Evolutionary conservation across 1,139 yeast genomes (phyloP).

Genomic region (Blastobotrys aristatus): DNA sequence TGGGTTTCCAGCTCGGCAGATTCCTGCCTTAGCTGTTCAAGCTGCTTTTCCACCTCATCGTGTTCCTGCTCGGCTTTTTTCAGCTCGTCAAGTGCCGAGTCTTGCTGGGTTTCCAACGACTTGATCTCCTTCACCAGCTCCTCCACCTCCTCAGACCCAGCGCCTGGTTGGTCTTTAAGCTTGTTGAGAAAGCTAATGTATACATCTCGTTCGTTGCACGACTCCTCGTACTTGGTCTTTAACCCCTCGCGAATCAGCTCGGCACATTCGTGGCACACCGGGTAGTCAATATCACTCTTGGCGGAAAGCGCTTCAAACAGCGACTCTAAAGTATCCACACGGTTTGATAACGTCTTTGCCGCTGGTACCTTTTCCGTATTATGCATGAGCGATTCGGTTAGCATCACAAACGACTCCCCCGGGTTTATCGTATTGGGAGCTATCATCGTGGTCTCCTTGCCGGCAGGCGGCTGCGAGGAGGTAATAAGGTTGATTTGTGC

Average conservation of each 20-base stretch:
- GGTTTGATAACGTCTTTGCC: constrained; percentile 37
- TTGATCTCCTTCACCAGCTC: constrained; percentile 43
- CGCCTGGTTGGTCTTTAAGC: constrained; percentile 51
- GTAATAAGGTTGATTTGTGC: constrained; percentile 49
- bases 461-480: background rate
- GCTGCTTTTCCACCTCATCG: constrained; percentile 32
- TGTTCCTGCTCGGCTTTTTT: constrained; percentile 34
- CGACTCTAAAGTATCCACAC: constrained; percentile 48
- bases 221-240: constrained; percentile 65
- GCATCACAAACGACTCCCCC: constrained; percentile 42
- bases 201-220: constrained; percentile 71
- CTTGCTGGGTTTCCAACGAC: constrained; percentile 25
- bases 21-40: constrained; percentile 28
- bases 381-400: constrained; percentile 35
- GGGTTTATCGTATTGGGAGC: constrained; percentile 14
- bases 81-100: constrained; percentile 30
- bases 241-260: constrained; percentile 59
- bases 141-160: constrained; percentile 42
- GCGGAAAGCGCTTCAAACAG: constrained; percentile 61
- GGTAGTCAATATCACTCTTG: constrained; percentile 78
- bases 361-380: constrained; percentile 4
- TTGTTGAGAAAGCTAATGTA: constrained; percentile 69
- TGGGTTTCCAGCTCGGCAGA: constrained; percentile 37
- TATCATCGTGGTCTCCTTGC: background rate
- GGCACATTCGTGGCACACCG: constrained; percentile 86